phyloP scores from a whole-genome alignment of 163 green algal species.

The Scenedesmus sp. region DNA sequence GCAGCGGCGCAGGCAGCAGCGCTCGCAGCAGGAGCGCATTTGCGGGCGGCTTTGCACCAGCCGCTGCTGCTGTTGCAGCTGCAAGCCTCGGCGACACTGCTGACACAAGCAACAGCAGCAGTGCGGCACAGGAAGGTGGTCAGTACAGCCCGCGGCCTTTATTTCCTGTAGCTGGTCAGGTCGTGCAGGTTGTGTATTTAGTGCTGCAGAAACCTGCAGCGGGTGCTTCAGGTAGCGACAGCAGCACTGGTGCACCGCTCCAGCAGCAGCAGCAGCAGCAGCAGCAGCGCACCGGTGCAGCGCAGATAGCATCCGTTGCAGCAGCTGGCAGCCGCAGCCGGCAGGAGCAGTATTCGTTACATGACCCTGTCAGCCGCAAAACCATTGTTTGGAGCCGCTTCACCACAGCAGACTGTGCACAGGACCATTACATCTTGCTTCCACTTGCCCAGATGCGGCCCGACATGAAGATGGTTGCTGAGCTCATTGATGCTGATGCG shows the following conservation, averaged over 20 bases:
- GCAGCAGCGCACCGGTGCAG: neutral
- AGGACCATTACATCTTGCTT: slow-evolving; percentile 33
- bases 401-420: slow-evolving; percentile 26
- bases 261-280: neutral
- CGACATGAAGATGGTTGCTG: slow-evolving; percentile 47
- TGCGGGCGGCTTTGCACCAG: slow-evolving; percentile 16
- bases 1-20: neutral
- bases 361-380: slow-evolving; percentile 28
- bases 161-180: neutral
- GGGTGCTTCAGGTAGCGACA: neutral
- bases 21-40: slow-evolving; percentile 3
- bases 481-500: slow-evolving; percentile 30
- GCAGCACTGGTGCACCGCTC: neutral
- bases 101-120: neutral
- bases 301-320: neutral
- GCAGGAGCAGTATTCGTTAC: slow-evolving; percentile 31
- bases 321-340: neutral
- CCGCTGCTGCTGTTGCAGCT: neutral
- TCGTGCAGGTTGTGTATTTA: slow-evolving; percentile 39
- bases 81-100: neutral
- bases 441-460: slow-evolving; percentile 37
- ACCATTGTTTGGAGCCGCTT: slow-evolving; percentile 42
- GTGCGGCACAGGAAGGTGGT: neutral
- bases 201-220: slow-evolving; percentile 9
- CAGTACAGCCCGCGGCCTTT: slow-evolving; percentile 18